Conservation (phyloP, 345 rosid species). For the Noccaea caerulescens region DNA sequence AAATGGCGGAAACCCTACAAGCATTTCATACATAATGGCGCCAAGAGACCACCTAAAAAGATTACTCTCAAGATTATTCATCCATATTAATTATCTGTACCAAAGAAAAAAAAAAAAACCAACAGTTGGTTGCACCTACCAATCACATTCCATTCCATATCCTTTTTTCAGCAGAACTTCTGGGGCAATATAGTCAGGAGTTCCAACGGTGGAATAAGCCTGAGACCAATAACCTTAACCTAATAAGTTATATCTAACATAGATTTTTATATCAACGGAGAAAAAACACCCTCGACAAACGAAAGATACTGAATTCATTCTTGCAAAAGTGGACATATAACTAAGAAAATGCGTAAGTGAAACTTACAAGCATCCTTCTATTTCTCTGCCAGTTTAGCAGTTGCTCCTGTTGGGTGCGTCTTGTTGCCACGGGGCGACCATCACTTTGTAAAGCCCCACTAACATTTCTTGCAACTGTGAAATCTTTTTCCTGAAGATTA, state of each 20-base stretch:
- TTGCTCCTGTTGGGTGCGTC: constrained; percentile 92
- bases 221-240: constrained; percentile 45
- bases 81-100: constrained; percentile 22
- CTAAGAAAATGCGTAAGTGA: constrained; percentile 20
- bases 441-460: constrained; percentile 81
- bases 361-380: constrained; percentile 91
- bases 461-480: constrained; percentile 58
- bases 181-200: constrained; percentile 98
- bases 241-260: constrained; percentile 37
- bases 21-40: constrained; percentile 99
- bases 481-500: constrained; percentile 91
- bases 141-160: constrained; percentile 99
- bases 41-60: constrained; percentile 98
- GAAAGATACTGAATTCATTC: constrained; percentile 10
- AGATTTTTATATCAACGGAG: constrained; percentile 25
- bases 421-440: constrained; percentile 79
- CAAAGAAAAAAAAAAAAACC: constrained; percentile 15
- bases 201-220: constrained; percentile 99
- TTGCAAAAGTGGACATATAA: background rate
- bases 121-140: constrained; percentile 58
- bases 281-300: background rate
- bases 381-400: constrained; percentile 95
- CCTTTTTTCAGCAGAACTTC: constrained; percentile 97
- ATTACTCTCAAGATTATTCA: constrained; percentile 37
- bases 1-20: constrained; percentile 98